Conservation (phyloP, 2,329 filamentous ascomycete species). For the Sporothrix sp. region DNA sequence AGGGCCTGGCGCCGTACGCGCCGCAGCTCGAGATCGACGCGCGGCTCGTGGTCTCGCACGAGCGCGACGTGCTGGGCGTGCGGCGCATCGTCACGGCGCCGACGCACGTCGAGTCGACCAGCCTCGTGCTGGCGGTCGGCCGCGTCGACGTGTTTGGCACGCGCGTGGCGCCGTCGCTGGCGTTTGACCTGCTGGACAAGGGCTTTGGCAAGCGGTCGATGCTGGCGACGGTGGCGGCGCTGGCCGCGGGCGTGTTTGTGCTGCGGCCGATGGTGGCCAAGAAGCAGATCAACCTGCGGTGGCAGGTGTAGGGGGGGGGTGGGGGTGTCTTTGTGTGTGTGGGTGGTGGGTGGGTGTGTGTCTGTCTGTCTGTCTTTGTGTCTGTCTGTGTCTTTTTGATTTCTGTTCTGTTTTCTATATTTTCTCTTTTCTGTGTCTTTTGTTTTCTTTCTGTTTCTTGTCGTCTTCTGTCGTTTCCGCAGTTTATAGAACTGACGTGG, state of each 20-base stretch:
- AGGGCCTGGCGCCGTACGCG: conserved; percentile 68
- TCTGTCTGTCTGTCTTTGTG: too few species aligned
- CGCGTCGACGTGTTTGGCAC: conserved; percentile 75
- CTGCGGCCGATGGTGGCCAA: conserved; percentile 72
- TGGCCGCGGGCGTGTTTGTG: conserved; percentile 65
- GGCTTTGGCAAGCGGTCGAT: conserved; percentile 88
- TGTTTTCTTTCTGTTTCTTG: neutral
- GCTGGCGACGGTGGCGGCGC: conserved; percentile 69
- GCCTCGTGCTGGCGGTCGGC: conserved; percentile 78
- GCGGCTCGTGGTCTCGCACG: conserved; percentile 57
- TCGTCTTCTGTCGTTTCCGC: neutral
- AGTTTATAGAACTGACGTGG: neutral
- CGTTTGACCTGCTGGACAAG: conserved; percentile 87
- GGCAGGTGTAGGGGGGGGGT: conserved; percentile 37
- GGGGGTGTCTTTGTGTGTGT: too few species aligned
- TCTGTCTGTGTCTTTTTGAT: too few species aligned
- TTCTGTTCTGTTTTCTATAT: too few species aligned
- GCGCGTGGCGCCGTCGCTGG: conserved; percentile 72
- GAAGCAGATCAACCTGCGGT: conserved; percentile 59
- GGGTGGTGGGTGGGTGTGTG: too few species aligned
- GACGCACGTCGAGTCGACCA: conserved; percentile 83
- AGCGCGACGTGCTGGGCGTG: conserved; percentile 41
- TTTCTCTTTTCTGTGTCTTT: neutral
- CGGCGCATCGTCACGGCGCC: conserved; percentile 63
- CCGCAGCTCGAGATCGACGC: conserved; percentile 78